Percentiles rank a stretch among this genome's conserved stretches.
Conservation (phyloP, 805 yeast species). For the Starmerella asiatica region DNA sequence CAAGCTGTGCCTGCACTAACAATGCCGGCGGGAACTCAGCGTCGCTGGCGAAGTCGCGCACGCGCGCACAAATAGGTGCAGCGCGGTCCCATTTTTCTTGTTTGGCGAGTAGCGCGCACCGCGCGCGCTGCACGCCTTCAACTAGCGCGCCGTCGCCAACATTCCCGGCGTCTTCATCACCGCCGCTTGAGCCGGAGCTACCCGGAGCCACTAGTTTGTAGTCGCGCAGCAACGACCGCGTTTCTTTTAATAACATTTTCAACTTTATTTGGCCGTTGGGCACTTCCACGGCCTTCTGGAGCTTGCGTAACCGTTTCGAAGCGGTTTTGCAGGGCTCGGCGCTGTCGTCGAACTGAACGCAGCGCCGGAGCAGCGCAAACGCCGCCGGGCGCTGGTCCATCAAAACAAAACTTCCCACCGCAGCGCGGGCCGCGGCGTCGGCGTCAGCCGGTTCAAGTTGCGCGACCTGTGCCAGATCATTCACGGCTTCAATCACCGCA, state of each 20-base stretch:
- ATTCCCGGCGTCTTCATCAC: constrained; percentile 4
- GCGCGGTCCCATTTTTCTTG: constrained; percentile 21
- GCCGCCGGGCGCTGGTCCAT: constrained; percentile 38
- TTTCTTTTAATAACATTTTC: constrained; percentile 5
- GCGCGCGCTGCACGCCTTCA: constrained; percentile 14
- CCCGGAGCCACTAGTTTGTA: constrained; percentile 9
- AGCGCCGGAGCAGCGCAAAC: constrained; percentile 42
- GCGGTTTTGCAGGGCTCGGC: constrained; percentile 41
- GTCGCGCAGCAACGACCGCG: constrained; percentile 8
- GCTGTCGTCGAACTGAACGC: constrained; percentile 70
- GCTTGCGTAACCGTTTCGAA: constrained; percentile 21
- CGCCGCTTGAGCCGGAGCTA: background rate
- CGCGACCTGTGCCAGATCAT: constrained; percentile 26
- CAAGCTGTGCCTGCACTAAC: constrained; percentile 23
- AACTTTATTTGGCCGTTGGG: constrained; percentile 10
- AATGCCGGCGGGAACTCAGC: constrained; percentile 23
- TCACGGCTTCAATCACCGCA: constrained; percentile 25
- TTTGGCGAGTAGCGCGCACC: constrained; percentile 21
- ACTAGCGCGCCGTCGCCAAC: constrained; percentile 15
- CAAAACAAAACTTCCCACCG: constrained; percentile 35
- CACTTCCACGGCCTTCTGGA: constrained; percentile 21
- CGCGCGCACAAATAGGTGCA: constrained; percentile 22
- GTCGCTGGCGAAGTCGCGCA: constrained; percentile 18
- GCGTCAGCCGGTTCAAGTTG: constrained; percentile 21
- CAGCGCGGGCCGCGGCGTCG: constrained; percentile 27